Base-by-base conservation (phyloP, 345 rosid genomes). In the Garcia nutans region DNA sequence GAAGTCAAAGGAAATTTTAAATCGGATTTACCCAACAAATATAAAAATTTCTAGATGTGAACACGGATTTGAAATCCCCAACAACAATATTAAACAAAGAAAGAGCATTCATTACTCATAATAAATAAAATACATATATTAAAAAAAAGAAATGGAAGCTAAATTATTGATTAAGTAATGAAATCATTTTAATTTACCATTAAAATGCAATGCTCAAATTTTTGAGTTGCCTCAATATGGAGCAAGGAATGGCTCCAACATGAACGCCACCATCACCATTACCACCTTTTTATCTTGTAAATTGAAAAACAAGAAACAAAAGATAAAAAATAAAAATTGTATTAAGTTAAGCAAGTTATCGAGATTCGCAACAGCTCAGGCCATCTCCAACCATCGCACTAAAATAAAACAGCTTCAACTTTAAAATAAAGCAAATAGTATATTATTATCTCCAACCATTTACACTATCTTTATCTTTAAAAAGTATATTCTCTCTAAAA, bases 361-460 rank as follows among this genome's bases (percentile, higher is more conserved):
- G 82, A 89, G 93, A 86, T 89, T 86, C 91, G 76, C 75, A 65
- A 78, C 78, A 69, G 81, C 82, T n/a, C n/a, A n/a, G n/a, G n/a
- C n/a, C n/a, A n/a, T n/a, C n/a, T n/a, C n/a, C n/a, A n/a, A n/a
- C n/a, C n/a, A n/a, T n/a, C n/a, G n/a, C n/a, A n/a, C n/a, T n/a
- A n/a, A n/a, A n/a, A n/a, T n/a, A n/a, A n/a, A n/a, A n/a, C n/a
- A n/a, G n/a, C n/a, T n/a, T n/a, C n/a, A n/a, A n/a, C n/a, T n/a
- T n/a, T n/a, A n/a, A n/a, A n/a, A n/a, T n/a, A n/a, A n/a, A n/a
- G n/a, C n/a, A n/a, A n/a, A n/a, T n/a, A n/a, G n/a, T n/a, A n/a
- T n/a, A n/a, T n/a, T n/a, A n/a, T n/a, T n/a, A n/a, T n/a, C n/a
- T n/a, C n/a, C n/a, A n/a, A n/a, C n/a, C n/a, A n/a, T n/a, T n/a